These are phyloP conservation scores for Saraca asoca DNA, from an alignment of 331 rosid genomes.

Conservation along the genomic window DNA sequence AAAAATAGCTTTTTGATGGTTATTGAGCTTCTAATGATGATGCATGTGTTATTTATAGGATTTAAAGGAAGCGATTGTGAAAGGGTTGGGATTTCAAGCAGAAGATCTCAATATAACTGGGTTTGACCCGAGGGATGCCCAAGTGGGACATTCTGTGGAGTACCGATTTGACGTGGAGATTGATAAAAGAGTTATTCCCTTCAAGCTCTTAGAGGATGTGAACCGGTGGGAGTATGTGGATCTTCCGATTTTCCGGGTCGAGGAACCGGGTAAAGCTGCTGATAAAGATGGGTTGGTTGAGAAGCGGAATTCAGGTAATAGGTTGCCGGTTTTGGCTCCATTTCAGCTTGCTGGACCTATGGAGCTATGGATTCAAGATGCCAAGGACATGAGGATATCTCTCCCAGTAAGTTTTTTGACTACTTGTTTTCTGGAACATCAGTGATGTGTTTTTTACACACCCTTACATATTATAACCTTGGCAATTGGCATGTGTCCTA, in stretches of 20 bases:
- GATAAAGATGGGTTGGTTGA: conserved; percentile 49
- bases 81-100: conserved; percentile 63
- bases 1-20: too few species aligned
- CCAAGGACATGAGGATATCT: conserved; percentile 73
- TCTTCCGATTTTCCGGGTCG: conserved; percentile 73
- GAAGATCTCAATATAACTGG: conserved; percentile 75
- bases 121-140: conserved; percentile 76
- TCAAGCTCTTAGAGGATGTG: conserved; percentile 81
- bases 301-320: conserved; percentile 35
- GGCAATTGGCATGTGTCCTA: too few species aligned
- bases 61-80: conserved; percentile 74
- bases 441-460: too few species aligned
- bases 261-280: conserved; percentile 38
- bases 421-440: too few species aligned
- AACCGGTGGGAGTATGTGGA: conserved; percentile 84
- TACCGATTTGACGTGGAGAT: conserved; percentile 82
- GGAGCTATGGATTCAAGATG: conserved; percentile 98
- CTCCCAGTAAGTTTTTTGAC: conserved; percentile 63
- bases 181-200: conserved; percentile 66
- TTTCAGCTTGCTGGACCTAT: conserved; percentile 93
- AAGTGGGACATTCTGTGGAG: conserved; percentile 80
- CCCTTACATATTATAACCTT: too few species aligned
- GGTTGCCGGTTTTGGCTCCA: conserved; percentile 80
- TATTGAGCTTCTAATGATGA: neutral
- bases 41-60: conserved; percentile 45